These are phyloP conservation scores for Mrakia frigida DNA, from an alignment of 768 basidiomycete species.

Conservation along the genomic window DNA sequence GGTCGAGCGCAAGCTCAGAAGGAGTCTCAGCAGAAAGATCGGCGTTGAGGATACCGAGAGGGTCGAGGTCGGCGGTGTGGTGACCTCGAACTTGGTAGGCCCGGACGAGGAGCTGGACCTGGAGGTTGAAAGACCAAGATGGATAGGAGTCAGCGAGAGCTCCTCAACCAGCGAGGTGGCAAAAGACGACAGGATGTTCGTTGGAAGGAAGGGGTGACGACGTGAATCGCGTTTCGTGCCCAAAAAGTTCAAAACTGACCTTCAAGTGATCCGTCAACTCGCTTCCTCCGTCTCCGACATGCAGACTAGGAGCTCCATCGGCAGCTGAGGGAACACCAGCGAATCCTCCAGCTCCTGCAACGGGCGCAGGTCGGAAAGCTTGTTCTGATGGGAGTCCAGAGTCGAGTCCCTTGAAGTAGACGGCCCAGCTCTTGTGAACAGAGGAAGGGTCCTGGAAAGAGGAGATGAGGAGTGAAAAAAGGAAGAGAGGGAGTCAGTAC, in stretches of 20 bases:
- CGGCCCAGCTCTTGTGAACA: slow-evolving; percentile 90
- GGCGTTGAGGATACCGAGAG: slow-evolving; percentile 83
- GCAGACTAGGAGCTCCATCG: slow-evolving; percentile 58
- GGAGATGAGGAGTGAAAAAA: background rate
- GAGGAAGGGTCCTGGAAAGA: slow-evolving; percentile 70
- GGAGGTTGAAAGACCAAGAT: slow-evolving; percentile 15
- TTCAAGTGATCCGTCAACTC: slow-evolving; percentile 92
- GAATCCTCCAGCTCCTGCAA: slow-evolving; percentile 48
- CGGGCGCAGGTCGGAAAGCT: slow-evolving; percentile 81
- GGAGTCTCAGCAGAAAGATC: slow-evolving; percentile 74
- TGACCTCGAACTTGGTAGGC: slow-evolving; percentile 99
- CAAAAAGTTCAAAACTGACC: slow-evolving; percentile 49
- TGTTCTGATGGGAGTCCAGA: slow-evolving; percentile 62
- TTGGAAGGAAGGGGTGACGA: background rate
- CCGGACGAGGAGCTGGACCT: slow-evolving; percentile 96
- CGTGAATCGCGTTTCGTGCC: background rate
- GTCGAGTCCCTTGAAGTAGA: slow-evolving; percentile 90
- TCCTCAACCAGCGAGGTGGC: background rate
- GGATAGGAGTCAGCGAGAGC: background rate
- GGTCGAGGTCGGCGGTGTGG: slow-evolving; percentile 91
- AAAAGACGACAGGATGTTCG: background rate
- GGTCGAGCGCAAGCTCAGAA: slow-evolving; percentile 85
- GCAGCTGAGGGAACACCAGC: slow-evolving; percentile 55
- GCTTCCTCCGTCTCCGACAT: slow-evolving; percentile 56
- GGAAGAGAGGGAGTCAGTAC: background rate